Evolutionary conservation across 257 asterid species (phyloP), one percentile per base, ranked within the genome.

Genomic region (Solanum piurae): DNA sequence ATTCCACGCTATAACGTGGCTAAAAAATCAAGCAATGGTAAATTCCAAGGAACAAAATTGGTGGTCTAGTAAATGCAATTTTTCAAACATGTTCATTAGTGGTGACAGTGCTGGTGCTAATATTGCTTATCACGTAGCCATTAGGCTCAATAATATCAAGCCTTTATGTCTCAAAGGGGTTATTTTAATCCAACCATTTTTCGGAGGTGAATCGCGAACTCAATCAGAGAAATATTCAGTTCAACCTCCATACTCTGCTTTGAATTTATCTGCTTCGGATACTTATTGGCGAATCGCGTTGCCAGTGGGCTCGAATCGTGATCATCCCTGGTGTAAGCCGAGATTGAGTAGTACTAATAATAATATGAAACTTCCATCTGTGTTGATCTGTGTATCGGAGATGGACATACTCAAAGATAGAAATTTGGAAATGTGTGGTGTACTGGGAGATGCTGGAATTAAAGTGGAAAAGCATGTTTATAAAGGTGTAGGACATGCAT

Each of bases 101-200:
- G 93, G 91, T 4, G 89, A 89, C 85, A 88, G 93, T 83, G 89
- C 92, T 10, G 92, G 93, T 20, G 93, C 83, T 10, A 91, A 91
- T 74, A 72, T 88, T 16, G 90, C 74, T 34, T 91, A 87, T 88
- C 89, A 90, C 60, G 82, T 58, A 3, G 91, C 89, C 7, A 23
- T 84, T 20, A 89, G 92, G 6, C 79, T 91, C 6, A 82, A 44
- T 64, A 58, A 90, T 31, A 60, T 90, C 62, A 37, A 87, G 36
- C 93, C 93, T 3, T 6, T 91, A 25, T 12, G 34, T 25, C 89
- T 89, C 86, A 84, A 46, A n/a, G 93, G 93, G 4, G 25, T 91
- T 64, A 23, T 91, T 3, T 3, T 91, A 49, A 90, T 90, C 40
- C 93, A 91, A 27, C 90, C 90, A 12, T 91, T 60, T 44, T 91